These are phyloP conservation scores for Blastobotrys niveus DNA, from an alignment of 1,139 yeast genomes.

Conservation along the genomic window DNA sequence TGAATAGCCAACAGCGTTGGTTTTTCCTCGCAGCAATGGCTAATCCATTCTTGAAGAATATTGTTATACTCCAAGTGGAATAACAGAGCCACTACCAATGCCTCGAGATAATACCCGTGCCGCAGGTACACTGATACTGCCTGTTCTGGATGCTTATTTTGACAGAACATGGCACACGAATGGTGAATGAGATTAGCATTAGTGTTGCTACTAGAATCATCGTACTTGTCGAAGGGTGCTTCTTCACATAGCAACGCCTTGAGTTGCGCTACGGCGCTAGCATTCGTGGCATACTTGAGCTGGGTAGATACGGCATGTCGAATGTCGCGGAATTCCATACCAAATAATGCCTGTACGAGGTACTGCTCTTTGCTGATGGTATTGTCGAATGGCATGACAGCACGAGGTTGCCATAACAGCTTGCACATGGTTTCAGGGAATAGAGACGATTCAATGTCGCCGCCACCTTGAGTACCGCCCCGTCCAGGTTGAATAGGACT, in stretches of 20 bases:
- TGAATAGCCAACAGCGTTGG: conserved; percentile 1
- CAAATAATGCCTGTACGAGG: conserved; percentile 7
- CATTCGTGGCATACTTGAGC: not conserved
- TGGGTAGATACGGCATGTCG: conserved; percentile 1
- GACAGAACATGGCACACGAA: conserved; percentile 6
- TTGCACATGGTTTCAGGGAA: conserved; percentile 11
- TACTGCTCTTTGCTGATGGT: conserved; percentile 3
- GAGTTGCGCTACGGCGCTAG: not conserved
- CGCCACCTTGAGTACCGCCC: not conserved
- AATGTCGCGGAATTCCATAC: not conserved
- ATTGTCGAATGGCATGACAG: conserved; percentile 3
- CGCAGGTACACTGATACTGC: conserved; percentile 8
- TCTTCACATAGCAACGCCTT: not conserved
- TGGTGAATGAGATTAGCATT: conserved; percentile 1
- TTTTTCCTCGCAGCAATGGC: conserved; percentile 6
- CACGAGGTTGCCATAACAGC: conserved; percentile 11
- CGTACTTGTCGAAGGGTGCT: conserved; percentile 2
- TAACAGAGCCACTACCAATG: conserved; percentile 11
- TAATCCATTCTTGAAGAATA: conserved; percentile 8
- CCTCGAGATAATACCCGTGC: conserved; percentile 14
- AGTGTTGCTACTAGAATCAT: not conserved
- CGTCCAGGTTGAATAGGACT: not conserved
- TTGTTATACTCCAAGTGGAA: conserved; percentile 10
- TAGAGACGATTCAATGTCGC: conserved; percentile 1
- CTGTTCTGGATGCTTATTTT: conserved; percentile 5